Conservation (phyloP, 352 stramenopile genomes). For the Ochromonadaceae sp. region DNA sequence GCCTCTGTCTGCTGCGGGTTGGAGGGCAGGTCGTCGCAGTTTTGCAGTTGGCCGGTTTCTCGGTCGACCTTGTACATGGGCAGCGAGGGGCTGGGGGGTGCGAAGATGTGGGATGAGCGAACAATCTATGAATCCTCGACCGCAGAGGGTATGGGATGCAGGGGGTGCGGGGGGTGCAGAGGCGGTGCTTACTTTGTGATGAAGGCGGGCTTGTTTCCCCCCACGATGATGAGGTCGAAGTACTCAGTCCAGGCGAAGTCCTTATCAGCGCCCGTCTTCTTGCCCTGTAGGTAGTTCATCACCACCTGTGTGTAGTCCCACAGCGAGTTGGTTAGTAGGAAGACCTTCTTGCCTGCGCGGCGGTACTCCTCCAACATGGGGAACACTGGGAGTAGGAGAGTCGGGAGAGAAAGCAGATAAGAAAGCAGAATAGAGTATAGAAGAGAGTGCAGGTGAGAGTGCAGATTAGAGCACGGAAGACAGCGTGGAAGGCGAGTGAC, state of each 20-base stretch:
- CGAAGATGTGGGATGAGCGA: too few species aligned
- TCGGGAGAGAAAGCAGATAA: too few species aligned
- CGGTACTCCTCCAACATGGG: conserved; percentile 39
- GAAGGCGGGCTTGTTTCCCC: conserved; percentile 27
- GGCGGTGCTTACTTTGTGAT: too few species aligned
- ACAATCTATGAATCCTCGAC: background rate
- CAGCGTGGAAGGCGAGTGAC: too few species aligned
- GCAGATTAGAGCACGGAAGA: too few species aligned
- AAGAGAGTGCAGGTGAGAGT: too few species aligned
- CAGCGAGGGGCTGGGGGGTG: too few species aligned
- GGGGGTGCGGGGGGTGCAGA: too few species aligned
- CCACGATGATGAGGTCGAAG: conserved; percentile 40
- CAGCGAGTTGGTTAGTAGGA: conserved; percentile 58
- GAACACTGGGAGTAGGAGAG: background rate
- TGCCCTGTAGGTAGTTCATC: conserved; percentile 44
- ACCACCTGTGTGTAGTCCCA: conserved; percentile 63
- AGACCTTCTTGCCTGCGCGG: conserved; percentile 45
- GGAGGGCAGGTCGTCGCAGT: conserved; percentile 5
- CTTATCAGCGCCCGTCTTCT: conserved; percentile 14
- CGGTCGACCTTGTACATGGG: background rate
- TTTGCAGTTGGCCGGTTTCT: conserved; percentile 7
- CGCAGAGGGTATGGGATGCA: too few species aligned
- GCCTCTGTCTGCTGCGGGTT: background rate
- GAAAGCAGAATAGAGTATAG: too few species aligned
- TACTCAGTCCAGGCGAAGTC: conserved; percentile 33